These are phyloP conservation scores for Dendryphion nanum DNA, from an alignment of 2,329 filamentous ascomycete genomes.

Conservation along the genomic window DNA sequence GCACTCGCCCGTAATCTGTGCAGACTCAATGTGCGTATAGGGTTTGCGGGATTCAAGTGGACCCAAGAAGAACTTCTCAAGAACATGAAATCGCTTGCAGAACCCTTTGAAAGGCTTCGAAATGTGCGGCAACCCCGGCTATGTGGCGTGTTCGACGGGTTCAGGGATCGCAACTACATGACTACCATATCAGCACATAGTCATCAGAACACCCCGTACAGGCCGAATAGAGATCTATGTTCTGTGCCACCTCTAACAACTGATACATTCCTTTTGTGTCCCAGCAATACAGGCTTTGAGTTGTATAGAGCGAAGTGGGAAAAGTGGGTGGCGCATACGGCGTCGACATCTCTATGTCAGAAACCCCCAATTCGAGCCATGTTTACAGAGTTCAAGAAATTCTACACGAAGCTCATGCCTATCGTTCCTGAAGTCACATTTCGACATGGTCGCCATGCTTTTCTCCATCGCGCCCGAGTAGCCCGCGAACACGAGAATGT, in stretches of 20 bases:
- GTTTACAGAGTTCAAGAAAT: slow-evolving; percentile 34
- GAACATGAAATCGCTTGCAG: slow-evolving; percentile 24
- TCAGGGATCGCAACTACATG: slow-evolving; percentile 3
- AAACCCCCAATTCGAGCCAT: slow-evolving; percentile 24
- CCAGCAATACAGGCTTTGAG: slow-evolving; percentile 17
- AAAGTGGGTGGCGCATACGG: slow-evolving; percentile 11
- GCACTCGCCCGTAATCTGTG: slow-evolving; percentile 25
- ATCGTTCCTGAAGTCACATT: slow-evolving; percentile 14
- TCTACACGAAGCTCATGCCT: slow-evolving; percentile 22
- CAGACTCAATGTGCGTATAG: slow-evolving; percentile 29
- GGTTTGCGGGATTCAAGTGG: slow-evolving; percentile 26
- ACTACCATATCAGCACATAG: background rate
- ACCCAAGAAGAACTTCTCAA: slow-evolving; percentile 14
- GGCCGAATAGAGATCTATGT: slow-evolving; percentile 13
- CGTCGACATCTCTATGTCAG: slow-evolving; percentile 10
- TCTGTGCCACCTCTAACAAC: slow-evolving; percentile 25
- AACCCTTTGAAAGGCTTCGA: slow-evolving; percentile 30
- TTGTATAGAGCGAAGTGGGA: slow-evolving; percentile 23
- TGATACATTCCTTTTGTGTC: slow-evolving; percentile 9
- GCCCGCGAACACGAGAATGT: slow-evolving; percentile 34
- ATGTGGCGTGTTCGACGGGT: slow-evolving; percentile 20
- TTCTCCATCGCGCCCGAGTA: slow-evolving; percentile 34
- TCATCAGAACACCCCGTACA: background rate
- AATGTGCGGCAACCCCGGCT: slow-evolving; percentile 28
- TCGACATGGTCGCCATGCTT: slow-evolving; percentile 14